Evolutionary conservation across 345 rosid species (phyloP).

Genomic region (Citrus trifoliata): DNA sequence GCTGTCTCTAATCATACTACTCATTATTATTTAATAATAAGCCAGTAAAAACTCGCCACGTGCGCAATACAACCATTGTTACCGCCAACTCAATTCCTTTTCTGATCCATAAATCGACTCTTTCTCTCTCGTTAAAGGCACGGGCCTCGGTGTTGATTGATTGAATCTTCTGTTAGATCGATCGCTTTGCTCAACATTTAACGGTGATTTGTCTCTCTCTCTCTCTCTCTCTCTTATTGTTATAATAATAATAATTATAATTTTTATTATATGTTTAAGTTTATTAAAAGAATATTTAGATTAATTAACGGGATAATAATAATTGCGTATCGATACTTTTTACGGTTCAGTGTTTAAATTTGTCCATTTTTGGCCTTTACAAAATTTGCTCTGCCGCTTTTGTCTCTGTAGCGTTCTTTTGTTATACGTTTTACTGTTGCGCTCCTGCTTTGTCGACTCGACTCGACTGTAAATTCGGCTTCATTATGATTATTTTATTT

Average conservation of each 20-base stretch:
- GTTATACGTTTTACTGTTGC: not conserved
- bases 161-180: not conserved
- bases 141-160: constrained; percentile 22
- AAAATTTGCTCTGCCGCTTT: constrained; percentile 30
- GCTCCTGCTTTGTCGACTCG: constrained; percentile 36
- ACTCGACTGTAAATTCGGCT: constrained; percentile 15
- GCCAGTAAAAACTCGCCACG: not conserved
- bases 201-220: not conserved
- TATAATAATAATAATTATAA: too few relatives aligned
- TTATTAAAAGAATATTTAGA: too few relatives aligned
- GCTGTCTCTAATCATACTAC: not conserved
- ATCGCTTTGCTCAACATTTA: not conserved
- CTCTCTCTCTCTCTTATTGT: not conserved
- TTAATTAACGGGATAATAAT: too few relatives aligned
- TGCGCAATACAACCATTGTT: not conserved
- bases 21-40: not conserved
- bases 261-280: too few relatives aligned
- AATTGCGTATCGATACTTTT: not conserved
- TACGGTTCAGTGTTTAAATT: constrained; percentile 21
- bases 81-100: not conserved
- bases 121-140: not conserved
- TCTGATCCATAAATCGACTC: too few relatives aligned
- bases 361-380: constrained; percentile 33
- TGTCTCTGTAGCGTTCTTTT: constrained; percentile 22
- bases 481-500: not conserved